Evolutionary conservation across 169 alveolate genomes (phyloP), one percentile per base, ranked within the genome.

Genomic region (Plasmodium adleri): DNA sequence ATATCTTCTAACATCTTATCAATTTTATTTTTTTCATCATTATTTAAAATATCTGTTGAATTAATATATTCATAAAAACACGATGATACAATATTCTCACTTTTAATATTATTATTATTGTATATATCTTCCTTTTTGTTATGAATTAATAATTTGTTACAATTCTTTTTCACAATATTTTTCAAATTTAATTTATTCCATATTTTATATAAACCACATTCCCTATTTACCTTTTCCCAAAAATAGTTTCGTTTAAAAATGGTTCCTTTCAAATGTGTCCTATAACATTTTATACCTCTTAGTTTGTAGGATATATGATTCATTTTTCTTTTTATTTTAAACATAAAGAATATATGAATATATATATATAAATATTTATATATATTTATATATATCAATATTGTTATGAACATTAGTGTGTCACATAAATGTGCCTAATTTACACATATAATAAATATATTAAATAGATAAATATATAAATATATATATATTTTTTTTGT

Each of bases 151-250:
- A 66, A 39, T 12, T 50, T 24, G 22, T 74, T 32, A 43, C 39
- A 17, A 17, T 47, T 75, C 1, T 64, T 50, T 63, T 76, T 76
- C 15, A 76, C 32, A n/a, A 47, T 26, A 0, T 47, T 63, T 76
- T 76, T 76, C 24, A 76, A 64, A 39, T 76, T 76, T 20, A 76
- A 15, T 64, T 64, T 76, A 20, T 50, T 54, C 56, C 22, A 56
- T 28, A 76, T 43, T 63, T 76, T 76, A 2, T n/a, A 26, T 32
- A 47, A 49, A 7, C 17, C 76, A 17, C 54, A n/a, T 74, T 49
- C 20, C 43, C 64, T 58, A 10, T 24, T 76, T 50, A 47, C 17
- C 20, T 47, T 63, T 22, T 76, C 50, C 45, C 63, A 62, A 56
- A 63, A 64, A 58, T 63, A 76, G 52, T 47, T n/a, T 50, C 88